A percentile compares a stretch with the other conserved stretches of the same genome.
phyloP scores from a whole-genome alignment of 139 green algal species.

The Diplosphaera chodatii region DNA sequence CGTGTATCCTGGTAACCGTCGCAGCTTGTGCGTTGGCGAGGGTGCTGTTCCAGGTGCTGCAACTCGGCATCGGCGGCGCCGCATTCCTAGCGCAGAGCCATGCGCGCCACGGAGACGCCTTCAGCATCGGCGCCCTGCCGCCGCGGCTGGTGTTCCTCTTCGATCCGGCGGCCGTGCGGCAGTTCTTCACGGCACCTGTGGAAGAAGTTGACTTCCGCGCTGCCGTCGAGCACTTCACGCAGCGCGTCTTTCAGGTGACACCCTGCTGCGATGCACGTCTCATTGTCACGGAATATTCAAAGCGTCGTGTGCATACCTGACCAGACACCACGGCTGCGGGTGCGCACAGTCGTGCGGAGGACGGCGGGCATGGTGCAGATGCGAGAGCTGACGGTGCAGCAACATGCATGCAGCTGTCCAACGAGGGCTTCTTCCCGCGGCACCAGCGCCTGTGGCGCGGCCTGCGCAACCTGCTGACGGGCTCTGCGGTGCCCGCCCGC shows the following conservation, averaged over 20 bases:
- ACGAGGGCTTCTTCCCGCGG: not conserved
- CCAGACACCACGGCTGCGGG: too few relatives aligned
- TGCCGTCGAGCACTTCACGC: slow-evolving; percentile 64
- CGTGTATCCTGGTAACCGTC: too few relatives aligned
- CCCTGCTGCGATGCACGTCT: slow-evolving; percentile 41
- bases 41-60: not conserved
- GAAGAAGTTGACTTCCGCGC: slow-evolving; percentile 53
- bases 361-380: too few relatives aligned
- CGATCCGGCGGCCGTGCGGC: slow-evolving; percentile 29
- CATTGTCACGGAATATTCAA: too few relatives aligned
- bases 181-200: slow-evolving; percentile 56
- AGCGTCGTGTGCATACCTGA: too few relatives aligned
- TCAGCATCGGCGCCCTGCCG: slow-evolving; percentile 35
- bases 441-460: not conserved
- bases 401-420: not conserved
- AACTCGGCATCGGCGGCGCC: not conserved
- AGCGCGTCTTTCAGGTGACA: slow-evolving; percentile 59
- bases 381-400: too few relatives aligned
- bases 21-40: too few relatives aligned
- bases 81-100: not conserved
- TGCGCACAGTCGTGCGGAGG: too few relatives aligned
- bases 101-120: slow-evolving; percentile 47
- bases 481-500: not conserved
- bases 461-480: not conserved
- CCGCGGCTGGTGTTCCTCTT: slow-evolving; percentile 63